These are phyloP conservation scores for Steccherinum ochraceum DNA, from an alignment of 768 basidiomycete genomes.

Conservation along the genomic window DNA sequence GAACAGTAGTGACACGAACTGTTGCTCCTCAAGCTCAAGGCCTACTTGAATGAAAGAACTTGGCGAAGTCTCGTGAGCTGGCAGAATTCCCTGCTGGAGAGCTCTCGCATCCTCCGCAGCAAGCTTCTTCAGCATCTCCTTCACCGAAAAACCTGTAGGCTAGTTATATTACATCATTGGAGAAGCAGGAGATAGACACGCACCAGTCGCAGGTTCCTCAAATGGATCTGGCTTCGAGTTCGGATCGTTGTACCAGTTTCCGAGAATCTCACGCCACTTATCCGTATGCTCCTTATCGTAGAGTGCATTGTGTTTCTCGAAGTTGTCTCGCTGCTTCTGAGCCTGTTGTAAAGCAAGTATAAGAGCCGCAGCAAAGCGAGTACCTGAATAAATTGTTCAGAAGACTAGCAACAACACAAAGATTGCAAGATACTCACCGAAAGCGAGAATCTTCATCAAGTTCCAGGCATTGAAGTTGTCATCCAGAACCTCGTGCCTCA, in stretches of 20 bases:
- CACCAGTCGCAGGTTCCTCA: slow-evolving; percentile 8
- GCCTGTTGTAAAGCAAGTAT: not conserved
- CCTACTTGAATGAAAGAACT: slow-evolving; percentile 13
- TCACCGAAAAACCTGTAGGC: slow-evolving; percentile 6
- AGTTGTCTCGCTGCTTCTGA: not conserved
- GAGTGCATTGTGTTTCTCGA: not conserved
- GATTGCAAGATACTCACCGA: slow-evolving; percentile 14
- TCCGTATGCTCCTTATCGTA: not conserved
- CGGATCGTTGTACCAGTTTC: slow-evolving; percentile 6
- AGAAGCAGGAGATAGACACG: not conserved
- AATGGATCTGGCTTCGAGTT: slow-evolving; percentile 11
- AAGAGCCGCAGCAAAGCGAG: not conserved
- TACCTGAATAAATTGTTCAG: not conserved
- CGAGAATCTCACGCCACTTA: slow-evolving; percentile 5
- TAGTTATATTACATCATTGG: not conserved
- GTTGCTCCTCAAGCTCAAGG: slow-evolving; percentile 19
- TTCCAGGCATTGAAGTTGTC: slow-evolving; percentile 25
- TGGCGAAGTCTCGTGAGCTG: slow-evolving; percentile 11
- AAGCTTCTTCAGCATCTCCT: slow-evolving; percentile 9
- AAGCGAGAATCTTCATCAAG: slow-evolving; percentile 17
- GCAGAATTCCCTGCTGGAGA: not conserved
- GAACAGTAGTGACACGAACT: slow-evolving; percentile 14
- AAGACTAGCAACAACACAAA: not conserved
- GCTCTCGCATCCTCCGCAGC: slow-evolving; percentile 7
- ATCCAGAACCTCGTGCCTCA: slow-evolving; percentile 9